Evolutionary conservation across 1,284 basidiomycete species (phyloP).

Genomic region (Somion occarium): DNA sequence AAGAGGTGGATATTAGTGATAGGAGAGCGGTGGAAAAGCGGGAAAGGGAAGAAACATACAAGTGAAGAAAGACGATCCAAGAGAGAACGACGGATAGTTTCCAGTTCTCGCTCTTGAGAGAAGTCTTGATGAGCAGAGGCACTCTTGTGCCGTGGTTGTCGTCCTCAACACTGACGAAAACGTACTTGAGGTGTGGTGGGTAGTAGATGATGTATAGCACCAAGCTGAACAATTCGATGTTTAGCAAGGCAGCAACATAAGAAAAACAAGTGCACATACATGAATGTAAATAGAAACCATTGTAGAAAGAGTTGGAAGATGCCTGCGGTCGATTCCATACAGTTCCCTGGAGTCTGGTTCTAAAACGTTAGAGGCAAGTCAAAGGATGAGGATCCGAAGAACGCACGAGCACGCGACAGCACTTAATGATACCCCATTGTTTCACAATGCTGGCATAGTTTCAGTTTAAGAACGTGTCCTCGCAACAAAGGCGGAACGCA

Average conservation of each 20-base stretch:
- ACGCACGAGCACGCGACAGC: conserved; percentile 75
- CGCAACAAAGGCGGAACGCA: conserved; percentile 28
- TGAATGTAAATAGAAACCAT: conserved; percentile 82
- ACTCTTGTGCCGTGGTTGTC: conserved; percentile 33
- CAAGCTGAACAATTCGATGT: conserved; percentile 52
- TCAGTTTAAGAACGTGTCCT: not conserved
- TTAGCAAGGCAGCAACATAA: conserved; percentile 1
- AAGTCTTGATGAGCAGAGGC: conserved; percentile 41
- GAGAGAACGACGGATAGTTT: conserved; percentile 68
- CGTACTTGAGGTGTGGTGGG: conserved; percentile 76
- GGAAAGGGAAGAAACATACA: conserved; percentile 46
- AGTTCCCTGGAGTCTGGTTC: conserved; percentile 61
- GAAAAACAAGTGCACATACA: conserved; percentile 49
- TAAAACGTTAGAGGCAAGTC: not conserved
- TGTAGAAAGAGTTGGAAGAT: conserved; percentile 81
- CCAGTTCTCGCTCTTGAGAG: conserved; percentile 66
- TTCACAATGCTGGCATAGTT: conserved; percentile 60
- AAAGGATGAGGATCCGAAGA: not conserved
- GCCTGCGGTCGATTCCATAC: conserved; percentile 81
- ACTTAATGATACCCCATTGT: conserved; percentile 84
- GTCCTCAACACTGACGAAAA: conserved; percentile 39
- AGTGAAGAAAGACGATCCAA: conserved; percentile 68
- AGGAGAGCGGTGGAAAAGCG: not conserved
- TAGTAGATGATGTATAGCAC: conserved; percentile 93
- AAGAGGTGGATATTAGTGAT: conserved; percentile 10